Conservation (phyloP, 2,329 filamentous ascomycete genomes). For the Pseudopyricularia cyperi region DNA sequence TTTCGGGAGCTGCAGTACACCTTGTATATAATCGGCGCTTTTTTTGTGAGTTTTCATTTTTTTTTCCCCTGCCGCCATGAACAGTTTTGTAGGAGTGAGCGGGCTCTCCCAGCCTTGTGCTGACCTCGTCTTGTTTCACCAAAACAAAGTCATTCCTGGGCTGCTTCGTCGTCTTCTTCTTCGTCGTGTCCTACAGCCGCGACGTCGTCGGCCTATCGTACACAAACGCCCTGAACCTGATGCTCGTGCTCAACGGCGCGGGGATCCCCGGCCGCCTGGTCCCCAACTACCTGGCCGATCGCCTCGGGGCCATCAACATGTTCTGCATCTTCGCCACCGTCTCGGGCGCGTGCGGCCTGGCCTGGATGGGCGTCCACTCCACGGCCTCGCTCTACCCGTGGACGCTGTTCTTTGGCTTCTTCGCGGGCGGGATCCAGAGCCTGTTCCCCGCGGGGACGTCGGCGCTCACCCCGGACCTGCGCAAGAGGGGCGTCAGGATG, state of each 20-base stretch:
- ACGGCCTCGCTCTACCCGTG: slow-evolving; percentile 45
- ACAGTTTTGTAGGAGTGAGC: too few relatives aligned
- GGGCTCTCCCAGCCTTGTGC: too few relatives aligned
- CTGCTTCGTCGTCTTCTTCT: slow-evolving; percentile 47
- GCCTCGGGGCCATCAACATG: slow-evolving; percentile 45
- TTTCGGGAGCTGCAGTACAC: slow-evolving; percentile 43
- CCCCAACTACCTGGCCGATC: slow-evolving; percentile 46
- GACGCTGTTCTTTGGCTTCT: slow-evolving; percentile 49
- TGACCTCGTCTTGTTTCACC: too few relatives aligned
- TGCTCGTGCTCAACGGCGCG: slow-evolving; percentile 53
- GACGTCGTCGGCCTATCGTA: slow-evolving; percentile 29
- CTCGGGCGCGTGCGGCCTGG: slow-evolving; percentile 31
- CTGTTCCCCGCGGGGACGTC: slow-evolving; percentile 52
- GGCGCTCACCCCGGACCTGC: slow-evolving; percentile 36
- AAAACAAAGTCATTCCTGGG: slow-evolving; percentile 30
- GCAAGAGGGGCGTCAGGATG: slow-evolving; percentile 39
- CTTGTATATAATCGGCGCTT: slow-evolving; percentile 34
- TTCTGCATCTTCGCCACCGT: slow-evolving; percentile 33
- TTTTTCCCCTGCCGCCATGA: background rate
- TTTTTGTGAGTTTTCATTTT: slow-evolving; percentile 20
- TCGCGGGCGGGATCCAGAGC: slow-evolving; percentile 49
- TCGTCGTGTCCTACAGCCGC: slow-evolving; percentile 36
- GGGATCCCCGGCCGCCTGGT: slow-evolving; percentile 44
- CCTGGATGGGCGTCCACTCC: slow-evolving; percentile 44
- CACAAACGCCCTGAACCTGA: slow-evolving; percentile 40